A percentile compares a stretch with the other conserved stretches of the same genome.
phyloP scores from a whole-genome alignment of 1,284 basidiomycete species.

The Ceratobasidium sp. region DNA sequence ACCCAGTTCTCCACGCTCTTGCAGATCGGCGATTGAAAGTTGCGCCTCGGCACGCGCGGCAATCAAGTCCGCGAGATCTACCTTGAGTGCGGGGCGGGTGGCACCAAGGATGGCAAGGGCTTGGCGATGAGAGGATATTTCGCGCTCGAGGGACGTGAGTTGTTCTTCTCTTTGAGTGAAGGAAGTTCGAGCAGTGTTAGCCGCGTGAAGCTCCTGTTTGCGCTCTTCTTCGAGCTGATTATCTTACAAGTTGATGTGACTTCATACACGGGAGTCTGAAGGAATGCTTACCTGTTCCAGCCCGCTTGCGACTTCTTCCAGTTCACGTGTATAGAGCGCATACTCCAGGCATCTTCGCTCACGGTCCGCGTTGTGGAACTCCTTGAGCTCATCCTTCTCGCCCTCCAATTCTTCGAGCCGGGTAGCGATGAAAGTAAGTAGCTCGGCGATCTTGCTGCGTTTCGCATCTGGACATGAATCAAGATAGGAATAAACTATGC shows the following conservation, averaged over 20 bases:
- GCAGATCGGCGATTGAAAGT: slow-evolving; percentile 77
- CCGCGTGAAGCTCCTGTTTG: slow-evolving; percentile 81
- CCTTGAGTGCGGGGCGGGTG: slow-evolving; percentile 75
- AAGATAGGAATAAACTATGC: background rate
- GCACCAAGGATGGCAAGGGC: slow-evolving; percentile 73
- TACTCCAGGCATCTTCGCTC: slow-evolving; percentile 96
- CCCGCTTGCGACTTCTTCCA: slow-evolving; percentile 87
- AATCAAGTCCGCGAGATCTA: slow-evolving; percentile 67
- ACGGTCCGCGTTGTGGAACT: slow-evolving; percentile 95
- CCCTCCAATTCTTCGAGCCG: slow-evolving; percentile 92
- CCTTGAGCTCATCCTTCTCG: slow-evolving; percentile 97
- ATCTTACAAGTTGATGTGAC: background rate
- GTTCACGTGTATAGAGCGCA: slow-evolving; percentile 89
- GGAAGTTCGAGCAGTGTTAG: slow-evolving; percentile 82
- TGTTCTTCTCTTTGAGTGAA: slow-evolving; percentile 87
- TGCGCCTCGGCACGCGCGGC: slow-evolving; percentile 35
- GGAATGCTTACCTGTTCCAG: slow-evolving; percentile 67
- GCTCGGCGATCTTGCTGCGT: slow-evolving; percentile 88
- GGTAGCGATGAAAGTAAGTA: slow-evolving; percentile 91
- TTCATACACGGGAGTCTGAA: background rate
- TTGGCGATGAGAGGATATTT: slow-evolving; percentile 78
- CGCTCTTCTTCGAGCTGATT: slow-evolving; percentile 72
- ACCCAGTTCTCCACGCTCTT: slow-evolving; percentile 69
- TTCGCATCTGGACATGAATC: slow-evolving; percentile 70
- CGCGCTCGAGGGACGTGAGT: slow-evolving; percentile 66